These are phyloP conservation scores for Pythium utonaiense DNA, from an alignment of 352 stramenopile species.

Conservation along the genomic window DNA sequence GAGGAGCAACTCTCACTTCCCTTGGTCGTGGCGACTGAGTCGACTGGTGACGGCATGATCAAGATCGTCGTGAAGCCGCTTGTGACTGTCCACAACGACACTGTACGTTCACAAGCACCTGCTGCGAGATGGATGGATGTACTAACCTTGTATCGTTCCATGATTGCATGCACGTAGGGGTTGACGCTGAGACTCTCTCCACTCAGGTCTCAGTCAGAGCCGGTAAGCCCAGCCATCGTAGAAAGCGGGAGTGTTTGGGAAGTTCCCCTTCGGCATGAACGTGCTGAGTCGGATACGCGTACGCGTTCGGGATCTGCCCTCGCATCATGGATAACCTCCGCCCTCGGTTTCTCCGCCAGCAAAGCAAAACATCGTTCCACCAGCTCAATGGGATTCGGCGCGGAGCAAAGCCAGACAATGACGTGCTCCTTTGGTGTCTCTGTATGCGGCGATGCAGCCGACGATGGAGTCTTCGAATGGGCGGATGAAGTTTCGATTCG, in stretches of 20 bases:
- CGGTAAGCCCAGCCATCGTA: not conserved
- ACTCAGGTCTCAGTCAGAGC: not conserved
- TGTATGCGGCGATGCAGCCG: not conserved
- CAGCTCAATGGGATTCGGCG: conserved; percentile 9
- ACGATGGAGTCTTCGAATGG: conserved; percentile 8
- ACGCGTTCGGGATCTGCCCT: not conserved
- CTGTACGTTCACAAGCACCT: conserved; percentile 18
- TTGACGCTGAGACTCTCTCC: conserved; percentile 2
- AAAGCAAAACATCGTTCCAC: conserved; percentile 9
- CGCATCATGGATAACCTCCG: conserved; percentile 19
- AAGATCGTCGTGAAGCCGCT: conserved; percentile 10
- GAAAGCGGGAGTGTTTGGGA: conserved; percentile 3
- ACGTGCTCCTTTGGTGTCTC: conserved; percentile 7
- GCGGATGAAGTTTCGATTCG: conserved; percentile 8
- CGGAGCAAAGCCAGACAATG: not conserved
- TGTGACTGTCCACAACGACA: conserved; percentile 24
- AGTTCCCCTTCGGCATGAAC: conserved; percentile 1
- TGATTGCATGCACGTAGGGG: no score
- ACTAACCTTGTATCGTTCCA: no score
- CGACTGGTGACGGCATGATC: not conserved
- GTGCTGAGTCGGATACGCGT: not conserved
- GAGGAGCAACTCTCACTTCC: conserved; percentile 2
- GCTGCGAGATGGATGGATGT: no score
- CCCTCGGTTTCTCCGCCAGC: conserved; percentile 3
- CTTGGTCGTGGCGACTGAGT: conserved; percentile 8